Conservation (phyloP, 495 filamentous ascomycete genomes). For the Aspergillus wentii region DNA sequence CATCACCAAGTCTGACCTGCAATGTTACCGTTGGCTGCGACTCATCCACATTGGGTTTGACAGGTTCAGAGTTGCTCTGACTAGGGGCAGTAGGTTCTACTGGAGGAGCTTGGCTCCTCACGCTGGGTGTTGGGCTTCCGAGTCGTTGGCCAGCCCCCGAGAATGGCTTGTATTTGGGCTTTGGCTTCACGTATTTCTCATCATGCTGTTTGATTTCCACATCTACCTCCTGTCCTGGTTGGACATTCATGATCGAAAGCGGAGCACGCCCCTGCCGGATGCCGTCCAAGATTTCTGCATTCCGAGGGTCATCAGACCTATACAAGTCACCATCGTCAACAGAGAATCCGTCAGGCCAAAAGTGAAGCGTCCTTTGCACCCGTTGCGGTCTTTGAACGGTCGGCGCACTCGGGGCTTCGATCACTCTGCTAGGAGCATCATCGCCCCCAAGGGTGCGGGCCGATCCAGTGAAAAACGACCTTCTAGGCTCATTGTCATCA, state of each 20-base stretch:
- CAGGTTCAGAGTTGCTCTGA: constrained; percentile 22
- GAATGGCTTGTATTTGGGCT: constrained; percentile 86
- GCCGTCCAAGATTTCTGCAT: constrained; percentile 72
- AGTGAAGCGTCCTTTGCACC: constrained; percentile 71
- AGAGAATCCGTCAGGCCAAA: constrained; percentile 93
- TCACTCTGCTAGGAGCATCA: constrained; percentile 66
- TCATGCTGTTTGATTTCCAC: constrained; percentile 84
- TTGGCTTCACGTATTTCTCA: constrained; percentile 75
- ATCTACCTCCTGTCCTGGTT: constrained; percentile 79
- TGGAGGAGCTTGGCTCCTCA: constrained; percentile 35
- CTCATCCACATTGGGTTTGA: constrained; percentile 59
- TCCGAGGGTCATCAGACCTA: constrained; percentile 82
- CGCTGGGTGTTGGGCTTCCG: constrained; percentile 84
- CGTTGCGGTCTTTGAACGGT: constrained; percentile 38
- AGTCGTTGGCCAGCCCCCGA: constrained; percentile 75
- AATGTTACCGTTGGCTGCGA: constrained; percentile 73
- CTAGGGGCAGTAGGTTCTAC: constrained; percentile 22
- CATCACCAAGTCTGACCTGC: constrained; percentile 87
- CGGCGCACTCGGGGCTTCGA: constrained; percentile 58
- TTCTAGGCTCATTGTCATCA: constrained; percentile 49
- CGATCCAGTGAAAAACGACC: constrained; percentile 67
- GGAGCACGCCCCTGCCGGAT: constrained; percentile 87
- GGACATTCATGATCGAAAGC: constrained; percentile 82
- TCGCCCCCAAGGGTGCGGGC: constrained; percentile 90
- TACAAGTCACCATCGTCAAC: constrained; percentile 92